Percentiles rank a stretch among this genome's conserved stretches.
These are phyloP conservation scores for Carpinus viminea DNA, from an alignment of 306 rosid species.

Conservation along the genomic window DNA sequence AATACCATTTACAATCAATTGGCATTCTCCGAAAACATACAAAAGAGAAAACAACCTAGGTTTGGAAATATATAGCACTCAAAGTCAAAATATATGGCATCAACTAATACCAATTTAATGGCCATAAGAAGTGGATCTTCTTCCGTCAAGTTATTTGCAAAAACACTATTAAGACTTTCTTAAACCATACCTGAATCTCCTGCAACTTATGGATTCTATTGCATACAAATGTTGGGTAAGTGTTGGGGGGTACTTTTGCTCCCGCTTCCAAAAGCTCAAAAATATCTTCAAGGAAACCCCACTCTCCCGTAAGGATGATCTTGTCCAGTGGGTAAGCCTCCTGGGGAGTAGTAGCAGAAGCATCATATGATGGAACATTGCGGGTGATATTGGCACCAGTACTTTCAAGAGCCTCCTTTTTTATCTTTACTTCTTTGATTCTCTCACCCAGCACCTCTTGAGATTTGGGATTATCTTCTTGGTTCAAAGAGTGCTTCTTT, in stretches of 20 bases:
- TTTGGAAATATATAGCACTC: not conserved
- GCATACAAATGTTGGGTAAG: slow-evolving; percentile 65
- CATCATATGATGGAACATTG: slow-evolving; percentile 70
- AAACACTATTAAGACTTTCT: slow-evolving; percentile 3
- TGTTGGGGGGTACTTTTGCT: slow-evolving; percentile 35
- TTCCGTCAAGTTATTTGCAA: not conserved
- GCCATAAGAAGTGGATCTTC: not conserved
- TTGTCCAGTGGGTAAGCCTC: slow-evolving; percentile 74
- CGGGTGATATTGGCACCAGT: slow-evolving; percentile 47
- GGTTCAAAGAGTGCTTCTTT: slow-evolving; percentile 42
- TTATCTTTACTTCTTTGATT: slow-evolving; percentile 53
- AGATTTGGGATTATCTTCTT: slow-evolving; percentile 50
- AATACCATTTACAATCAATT: not conserved
- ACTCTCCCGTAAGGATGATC: slow-evolving; percentile 73
- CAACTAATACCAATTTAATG: slow-evolving; percentile 1
- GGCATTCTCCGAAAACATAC: not conserved
- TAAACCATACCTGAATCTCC: slow-evolving; percentile 52
- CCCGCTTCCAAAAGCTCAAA: slow-evolving; percentile 37
- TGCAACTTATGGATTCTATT: slow-evolving; percentile 53
- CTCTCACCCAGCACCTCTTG: slow-evolving; percentile 51
- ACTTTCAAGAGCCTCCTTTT: slow-evolving; percentile 57
- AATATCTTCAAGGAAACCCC: slow-evolving; percentile 71
- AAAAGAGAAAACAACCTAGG: not conserved
- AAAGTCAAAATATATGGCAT: not conserved
- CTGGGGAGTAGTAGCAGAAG: slow-evolving; percentile 68